Conservation (phyloP, 2,329 filamentous ascomycete genomes). For the Chrysosporium queenslandicum region DNA sequence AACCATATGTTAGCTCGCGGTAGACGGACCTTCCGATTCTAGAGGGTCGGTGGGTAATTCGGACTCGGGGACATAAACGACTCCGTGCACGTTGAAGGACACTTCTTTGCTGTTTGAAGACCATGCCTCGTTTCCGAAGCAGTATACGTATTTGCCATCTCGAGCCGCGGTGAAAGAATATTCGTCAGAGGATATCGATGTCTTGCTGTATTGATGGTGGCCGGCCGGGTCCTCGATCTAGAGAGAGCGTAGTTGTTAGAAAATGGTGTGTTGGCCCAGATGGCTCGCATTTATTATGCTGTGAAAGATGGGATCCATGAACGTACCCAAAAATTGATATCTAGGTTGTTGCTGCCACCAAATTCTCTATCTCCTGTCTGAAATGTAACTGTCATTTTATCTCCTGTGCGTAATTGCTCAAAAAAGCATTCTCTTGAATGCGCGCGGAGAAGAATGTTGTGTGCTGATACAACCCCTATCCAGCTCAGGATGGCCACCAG, state of each 20-base stretch:
- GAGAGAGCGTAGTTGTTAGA: not conserved
- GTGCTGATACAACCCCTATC: conserved; percentile 57
- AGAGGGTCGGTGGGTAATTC: conserved; percentile 79
- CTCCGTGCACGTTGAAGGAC: conserved; percentile 97
- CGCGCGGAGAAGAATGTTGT: conserved; percentile 91
- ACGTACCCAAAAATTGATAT: conserved; percentile 95
- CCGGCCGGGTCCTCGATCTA: conserved; percentile 70
- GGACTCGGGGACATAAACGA: conserved; percentile 88
- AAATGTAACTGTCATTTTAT: conserved; percentile 97
- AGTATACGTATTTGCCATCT: conserved; percentile 90
- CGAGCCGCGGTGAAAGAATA: conserved; percentile 76
- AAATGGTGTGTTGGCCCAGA: too few species aligned
- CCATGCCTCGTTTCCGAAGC: conserved; percentile 99
- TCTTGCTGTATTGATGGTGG: conserved; percentile 69
- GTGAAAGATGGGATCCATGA: conserved; percentile 6
- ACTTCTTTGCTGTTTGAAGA: conserved; percentile 94
- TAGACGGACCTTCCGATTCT: conserved; percentile 67
- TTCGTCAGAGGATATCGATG: conserved; percentile 76
- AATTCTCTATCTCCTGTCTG: conserved; percentile 96
- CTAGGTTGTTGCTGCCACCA: conserved; percentile 83
- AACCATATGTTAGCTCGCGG: not conserved
- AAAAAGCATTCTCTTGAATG: conserved; percentile 97
- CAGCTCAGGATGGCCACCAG: conserved; percentile 46
- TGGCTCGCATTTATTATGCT: not conserved
- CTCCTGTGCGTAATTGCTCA: conserved; percentile 81